These are phyloP conservation scores for Tuber melanosporum DNA, from an alignment of 495 filamentous ascomycete genomes.

Conservation along the genomic window DNA sequence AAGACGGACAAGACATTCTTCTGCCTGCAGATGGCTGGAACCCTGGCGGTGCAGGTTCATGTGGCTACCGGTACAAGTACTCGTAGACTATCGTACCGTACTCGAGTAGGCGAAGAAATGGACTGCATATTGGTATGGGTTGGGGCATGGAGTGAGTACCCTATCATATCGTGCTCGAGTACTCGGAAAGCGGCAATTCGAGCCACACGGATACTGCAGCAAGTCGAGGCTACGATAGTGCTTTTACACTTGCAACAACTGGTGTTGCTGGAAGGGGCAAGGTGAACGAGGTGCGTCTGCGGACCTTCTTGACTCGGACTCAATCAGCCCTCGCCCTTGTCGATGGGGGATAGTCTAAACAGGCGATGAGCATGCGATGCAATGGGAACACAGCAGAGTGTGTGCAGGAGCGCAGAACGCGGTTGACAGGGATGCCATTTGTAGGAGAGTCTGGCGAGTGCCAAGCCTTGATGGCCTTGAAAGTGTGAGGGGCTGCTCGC, in stretches of 20 bases:
- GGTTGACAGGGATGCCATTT: background rate
- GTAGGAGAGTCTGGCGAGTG: background rate
- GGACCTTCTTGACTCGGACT: background rate
- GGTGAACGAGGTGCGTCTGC: background rate
- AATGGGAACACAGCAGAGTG: background rate
- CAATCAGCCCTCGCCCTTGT: background rate
- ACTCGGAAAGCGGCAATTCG: too few species aligned
- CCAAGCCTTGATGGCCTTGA: background rate
- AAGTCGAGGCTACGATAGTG: background rate
- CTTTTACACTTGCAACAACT: background rate
- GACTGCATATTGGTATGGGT: background rate
- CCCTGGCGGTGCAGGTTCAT: background rate
- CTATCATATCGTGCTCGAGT: too few species aligned
- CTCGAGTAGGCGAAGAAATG: background rate
- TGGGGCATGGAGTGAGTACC: background rate
- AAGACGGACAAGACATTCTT: background rate
- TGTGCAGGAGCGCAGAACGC: background rate
- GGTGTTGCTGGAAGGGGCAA: background rate
- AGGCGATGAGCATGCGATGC: background rate
- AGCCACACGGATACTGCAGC: too few species aligned
- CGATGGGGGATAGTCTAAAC: background rate
- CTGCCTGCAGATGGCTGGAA: background rate
- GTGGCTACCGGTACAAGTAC: background rate
- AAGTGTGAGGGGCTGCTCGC: background rate
- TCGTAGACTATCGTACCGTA: too few species aligned